Base-by-base conservation (phyloP, 2,329 filamentous ascomycete species). In the Scolecobasidium constrictum region DNA sequence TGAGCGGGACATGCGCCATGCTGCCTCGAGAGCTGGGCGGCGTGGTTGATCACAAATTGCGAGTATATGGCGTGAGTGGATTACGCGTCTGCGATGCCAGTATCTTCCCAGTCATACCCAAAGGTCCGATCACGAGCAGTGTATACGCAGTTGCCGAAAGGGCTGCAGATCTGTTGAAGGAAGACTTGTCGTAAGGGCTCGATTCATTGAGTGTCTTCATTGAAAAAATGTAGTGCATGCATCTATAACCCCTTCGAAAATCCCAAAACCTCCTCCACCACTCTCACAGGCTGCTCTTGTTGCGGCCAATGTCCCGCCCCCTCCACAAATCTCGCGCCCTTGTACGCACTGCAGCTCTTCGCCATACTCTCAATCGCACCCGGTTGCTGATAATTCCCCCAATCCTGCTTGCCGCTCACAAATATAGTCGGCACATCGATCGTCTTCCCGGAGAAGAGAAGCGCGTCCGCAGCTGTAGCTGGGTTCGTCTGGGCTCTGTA, bases 301-400 rank as follows among this genome's bases (percentile, higher is more conserved):
- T 81, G 78, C 26, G 80, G 71, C 80, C 80, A 84, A 61, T 84
- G 81, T 0, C 80, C 80, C 4, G 77, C 78, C 1, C 69, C 68
- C 13, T 78, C 68, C 11, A 83, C 61, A 15, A 78, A 59, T 39
- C 54, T 68, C 23, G 64, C 57, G 1, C 73, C 72, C 39, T 64
- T 63, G 52, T 76, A 81, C 45, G 71, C 66, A 19, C 57, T 61
- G 48, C 75, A 80, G 0, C 64, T 64, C 5, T 65, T 58, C 4
- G 62, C 63, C 57, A 77, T 73, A 20, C 66, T 67, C 53, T 83
- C 75, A 4, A 84, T 54, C 1, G 71, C 77, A 1, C 77, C 77
- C 0, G 78, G 78, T 49, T 79, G 71, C 54, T 84, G 80, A 53
- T 74, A 80, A 22, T 75, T 81, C 0, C 77, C 79, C 79, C 80